Base-by-base conservation (phyloP, 1,284 basidiomycete genomes). In the Ganoderma boninense region DNA sequence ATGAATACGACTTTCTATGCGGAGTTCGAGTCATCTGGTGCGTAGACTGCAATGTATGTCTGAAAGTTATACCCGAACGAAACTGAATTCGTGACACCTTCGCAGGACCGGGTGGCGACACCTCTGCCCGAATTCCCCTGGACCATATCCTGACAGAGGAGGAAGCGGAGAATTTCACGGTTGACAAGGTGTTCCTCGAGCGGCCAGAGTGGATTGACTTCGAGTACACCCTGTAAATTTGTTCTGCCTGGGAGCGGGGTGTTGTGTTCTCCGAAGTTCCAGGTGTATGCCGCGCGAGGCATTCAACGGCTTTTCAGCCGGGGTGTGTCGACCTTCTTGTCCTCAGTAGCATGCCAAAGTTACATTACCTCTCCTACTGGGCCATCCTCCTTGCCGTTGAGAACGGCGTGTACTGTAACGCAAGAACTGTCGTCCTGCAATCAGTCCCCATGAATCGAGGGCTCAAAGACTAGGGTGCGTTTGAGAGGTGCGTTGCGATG, bases 1-100 rank as follows among this genome's bases (percentile, higher is more conserved):
- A 80, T 85, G 69, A 85, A 86, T 72, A 89, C 90, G 4, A 87
- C 85, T 0, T 89, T 87, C 75, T 91, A 87, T 64, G 90, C 89
- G 0, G 90, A 92, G 76, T 90, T 80, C 70, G 79, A 83, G 26
- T 90, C 89, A 1, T 81, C 80, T 23, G 90, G 90, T 87, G 44
- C 43, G 67, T 68, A 56, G 2, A 42, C 5, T 44, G 26, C 26
- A 29, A 29, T 29, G 26, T 29, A 29, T 1, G 26, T 2, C 26
- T 29, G 26, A 29, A 29, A 29, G 26, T 40, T 44, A 44, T 44
- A 44, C 6, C 43, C 5, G 16, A 4, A 44, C 43, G 43, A 18
- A 3, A 44, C 43, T 6, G 4, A 44, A 5, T 14, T 54, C 11
- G 26, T 54, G 13, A 3, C 5, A 26, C 1, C 0, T 23, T 70